These are phyloP conservation scores for Corymbia calophylla DNA, from an alignment of 441 rosid species.

Conservation along the genomic window DNA sequence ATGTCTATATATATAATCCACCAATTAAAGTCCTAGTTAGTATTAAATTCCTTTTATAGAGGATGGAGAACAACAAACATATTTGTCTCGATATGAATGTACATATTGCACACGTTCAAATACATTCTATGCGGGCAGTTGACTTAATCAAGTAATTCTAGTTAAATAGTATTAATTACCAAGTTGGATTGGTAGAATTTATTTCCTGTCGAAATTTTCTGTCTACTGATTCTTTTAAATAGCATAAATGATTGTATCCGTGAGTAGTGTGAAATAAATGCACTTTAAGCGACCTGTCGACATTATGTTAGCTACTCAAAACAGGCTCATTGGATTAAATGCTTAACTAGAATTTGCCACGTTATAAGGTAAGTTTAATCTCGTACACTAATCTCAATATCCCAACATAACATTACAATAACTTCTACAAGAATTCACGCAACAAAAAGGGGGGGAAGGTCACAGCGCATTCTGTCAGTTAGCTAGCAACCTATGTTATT, in stretches of 20 bases:
- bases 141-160: background rate
- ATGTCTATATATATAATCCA: background rate
- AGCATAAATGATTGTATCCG: background rate
- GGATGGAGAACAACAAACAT: background rate
- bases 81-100: background rate
- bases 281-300: background rate
- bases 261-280: background rate
- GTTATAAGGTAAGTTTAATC: background rate
- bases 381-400: background rate
- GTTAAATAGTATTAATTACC: background rate
- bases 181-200: background rate
- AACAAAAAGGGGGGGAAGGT: fast-evolving
- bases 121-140: background rate
- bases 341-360: background rate
- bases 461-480: background rate
- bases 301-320: background rate
- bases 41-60: background rate
- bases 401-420: background rate
- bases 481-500: background rate
- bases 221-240: background rate
- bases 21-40: background rate
- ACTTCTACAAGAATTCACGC: background rate
- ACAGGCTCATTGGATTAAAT: background rate
- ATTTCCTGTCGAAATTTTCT: too few relatives aligned
- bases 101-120: background rate